Evolutionary conservation across 768 basidiomycete species (phyloP), one percentile per base, ranked within the genome.

Genomic region (Russula olivacea): DNA sequence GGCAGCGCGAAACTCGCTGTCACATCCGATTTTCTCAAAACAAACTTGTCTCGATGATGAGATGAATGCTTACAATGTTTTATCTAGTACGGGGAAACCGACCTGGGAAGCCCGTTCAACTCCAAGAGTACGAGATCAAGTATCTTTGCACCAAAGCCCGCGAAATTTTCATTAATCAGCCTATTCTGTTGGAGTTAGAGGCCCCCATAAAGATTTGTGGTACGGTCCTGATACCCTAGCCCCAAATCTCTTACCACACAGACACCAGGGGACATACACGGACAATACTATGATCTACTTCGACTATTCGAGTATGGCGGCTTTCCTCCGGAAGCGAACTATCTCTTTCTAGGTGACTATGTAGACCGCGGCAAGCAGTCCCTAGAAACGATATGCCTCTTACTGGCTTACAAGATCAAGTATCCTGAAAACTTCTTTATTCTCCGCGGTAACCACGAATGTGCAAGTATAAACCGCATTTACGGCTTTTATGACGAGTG

Each of bases 371-470:
- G 96, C 70, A 99, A 99, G 77, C 96, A 99, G 76, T 93, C 91
- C 52, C 83, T 99, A 71, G 96, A 99, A 79, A 99, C 96, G n/a
- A 99, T 99, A 74, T 98, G 96, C 74, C 86, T 99, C 51, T 83
- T 99, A 63, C 86, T 99, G 69, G 95, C 96, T 51, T 99, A 99
- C 89, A 99, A 99, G 84, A 96, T 96, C 83, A 99, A 98, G 83
- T 99, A 98, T 81, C 96, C 96, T 57, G 96, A 99, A 85, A 99
- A 99, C 82, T 99, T 99, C 80, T 99, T 99, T 81, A 95, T 99
- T 75, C 84, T 99, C 66, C 82, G 96, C 71, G 96, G 96, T 70
- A 99, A 99, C 79, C 96, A 99, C 76, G 96, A 99, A 78, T 97
- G 96, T 74, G 96, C 96, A 68, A 93, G 92, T 76, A 98, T 99